phyloP scores from a whole-genome alignment of 2,329 filamentous ascomycete genomes.

The Ustulina deusta region DNA sequence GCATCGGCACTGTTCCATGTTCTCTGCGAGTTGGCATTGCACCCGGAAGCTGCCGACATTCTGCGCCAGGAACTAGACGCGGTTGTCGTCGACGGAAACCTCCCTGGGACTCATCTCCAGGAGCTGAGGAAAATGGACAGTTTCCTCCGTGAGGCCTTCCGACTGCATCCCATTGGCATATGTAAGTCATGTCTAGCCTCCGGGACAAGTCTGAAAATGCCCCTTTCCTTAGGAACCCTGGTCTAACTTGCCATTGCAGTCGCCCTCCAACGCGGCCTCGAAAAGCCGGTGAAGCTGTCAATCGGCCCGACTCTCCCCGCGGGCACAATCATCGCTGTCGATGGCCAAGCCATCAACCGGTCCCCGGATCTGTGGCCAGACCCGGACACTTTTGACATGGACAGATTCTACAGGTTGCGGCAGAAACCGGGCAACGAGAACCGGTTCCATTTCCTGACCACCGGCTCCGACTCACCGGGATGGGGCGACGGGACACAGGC shows the following conservation, averaged over 20 bases:
- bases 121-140: conserved; percentile 35
- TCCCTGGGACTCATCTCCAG: conserved; percentile 30
- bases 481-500: conserved; percentile 37
- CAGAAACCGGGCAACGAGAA: conserved; percentile 29
- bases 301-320: conserved; percentile 26
- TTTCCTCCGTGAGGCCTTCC: conserved; percentile 32
- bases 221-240: background rate
- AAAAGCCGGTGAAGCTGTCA: conserved; percentile 29
- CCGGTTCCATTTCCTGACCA: conserved; percentile 17
- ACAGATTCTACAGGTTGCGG: conserved; percentile 26
- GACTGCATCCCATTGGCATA: conserved; percentile 27
- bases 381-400: conserved; percentile 27
- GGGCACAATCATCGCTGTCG: conserved; percentile 30
- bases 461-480: conserved; percentile 27
- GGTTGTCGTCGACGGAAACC: conserved; percentile 14
- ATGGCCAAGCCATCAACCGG: conserved; percentile 25
- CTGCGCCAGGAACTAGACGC: conserved; percentile 29
- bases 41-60: conserved; percentile 22
- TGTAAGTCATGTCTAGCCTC: conserved; percentile 15
- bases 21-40: conserved; percentile 19
- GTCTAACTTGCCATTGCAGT: conserved; percentile 20
- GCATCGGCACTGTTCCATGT: conserved; percentile 27
- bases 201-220: background rate
- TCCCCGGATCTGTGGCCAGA: conserved; percentile 22
- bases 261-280: conserved; percentile 20